A percentile compares a stretch with the other conserved stretches of the same genome.
Evolutionary conservation across 441 rosid genomes (phyloP).

Genomic region (Erodium trifolium): DNA sequence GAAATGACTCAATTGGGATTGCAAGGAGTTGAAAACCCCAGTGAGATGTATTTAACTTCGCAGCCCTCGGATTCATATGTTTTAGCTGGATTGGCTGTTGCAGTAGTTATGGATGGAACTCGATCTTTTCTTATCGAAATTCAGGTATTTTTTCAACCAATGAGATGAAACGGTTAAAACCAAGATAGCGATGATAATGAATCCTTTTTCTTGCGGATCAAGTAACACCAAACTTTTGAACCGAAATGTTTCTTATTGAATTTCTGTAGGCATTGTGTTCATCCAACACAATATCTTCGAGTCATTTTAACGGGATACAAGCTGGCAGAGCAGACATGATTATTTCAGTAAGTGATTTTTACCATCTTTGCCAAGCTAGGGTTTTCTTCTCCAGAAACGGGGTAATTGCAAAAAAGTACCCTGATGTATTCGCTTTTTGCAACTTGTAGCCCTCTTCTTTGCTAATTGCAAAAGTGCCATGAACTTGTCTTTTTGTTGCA

Average conservation of each 20-base stretch:
- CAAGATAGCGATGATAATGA: too few species aligned
- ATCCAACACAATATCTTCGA: slow-evolving; percentile 49
- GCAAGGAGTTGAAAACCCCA: slow-evolving; percentile 68
- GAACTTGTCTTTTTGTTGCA: too few species aligned
- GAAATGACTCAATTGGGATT: slow-evolving; percentile 82
- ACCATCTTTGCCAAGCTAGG: too few species aligned
- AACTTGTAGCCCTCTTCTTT: too few species aligned
- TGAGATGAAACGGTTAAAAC: not conserved
- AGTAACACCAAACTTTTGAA: not conserved
- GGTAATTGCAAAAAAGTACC: too few species aligned
- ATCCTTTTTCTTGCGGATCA: not conserved
- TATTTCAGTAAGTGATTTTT: slow-evolving; percentile 51
- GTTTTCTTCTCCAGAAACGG: too few species aligned
- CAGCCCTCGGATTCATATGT: slow-evolving; percentile 61
- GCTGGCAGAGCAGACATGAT: slow-evolving; percentile 86
- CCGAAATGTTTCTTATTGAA: slow-evolving; percentile 2
- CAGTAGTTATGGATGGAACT: slow-evolving; percentile 85
- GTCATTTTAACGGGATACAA: slow-evolving; percentile 74
- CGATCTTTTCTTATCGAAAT: slow-evolving; percentile 83
- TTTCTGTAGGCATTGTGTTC: slow-evolving; percentile 63
- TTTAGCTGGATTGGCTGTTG: slow-evolving; percentile 85
- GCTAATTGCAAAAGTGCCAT: too few species aligned
- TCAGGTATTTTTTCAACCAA: slow-evolving; percentile 37
- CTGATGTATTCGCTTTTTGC: too few species aligned
- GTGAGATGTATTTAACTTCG: slow-evolving; percentile 77